Evolutionary conservation across 2,329 filamentous ascomycete species (phyloP).

Genomic region (Fusarium sp.): DNA sequence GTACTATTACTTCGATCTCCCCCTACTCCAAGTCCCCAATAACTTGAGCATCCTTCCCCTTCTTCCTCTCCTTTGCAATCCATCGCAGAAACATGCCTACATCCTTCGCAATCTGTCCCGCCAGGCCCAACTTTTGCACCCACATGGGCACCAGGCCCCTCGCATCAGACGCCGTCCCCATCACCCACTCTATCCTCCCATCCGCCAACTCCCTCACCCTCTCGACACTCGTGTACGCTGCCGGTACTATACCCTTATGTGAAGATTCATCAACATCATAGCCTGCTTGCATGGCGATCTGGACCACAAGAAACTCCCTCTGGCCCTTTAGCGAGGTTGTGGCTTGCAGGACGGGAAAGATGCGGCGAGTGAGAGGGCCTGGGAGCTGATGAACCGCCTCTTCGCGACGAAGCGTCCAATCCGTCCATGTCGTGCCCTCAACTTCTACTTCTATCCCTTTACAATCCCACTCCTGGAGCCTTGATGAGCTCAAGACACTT

Average conservation of each 20-base stretch:
- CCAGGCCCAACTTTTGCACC: conserved; percentile 74
- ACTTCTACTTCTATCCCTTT: conserved; percentile 53
- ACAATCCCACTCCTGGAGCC: conserved; percentile 61
- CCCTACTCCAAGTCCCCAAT: conserved; percentile 18
- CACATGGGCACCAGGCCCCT: conserved; percentile 73
- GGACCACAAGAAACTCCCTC: conserved; percentile 68
- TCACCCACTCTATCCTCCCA: conserved; percentile 76
- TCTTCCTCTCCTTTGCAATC: conserved; percentile 62
- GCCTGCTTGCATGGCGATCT: conserved; percentile 59
- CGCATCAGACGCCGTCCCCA: conserved; percentile 81
- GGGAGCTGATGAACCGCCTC: conserved; percentile 77
- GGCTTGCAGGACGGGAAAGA: conserved; percentile 75
- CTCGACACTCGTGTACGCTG: conserved; percentile 75
- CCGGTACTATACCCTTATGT: conserved; percentile 63
- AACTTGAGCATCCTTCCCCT: conserved; percentile 27
- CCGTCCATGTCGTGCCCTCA: conserved; percentile 57
- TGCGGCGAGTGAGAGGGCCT: conserved; percentile 70
- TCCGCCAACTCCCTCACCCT: conserved; percentile 61
- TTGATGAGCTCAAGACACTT: conserved; percentile 50
- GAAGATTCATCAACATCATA: conserved; percentile 54
- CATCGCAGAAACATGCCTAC: conserved; percentile 76
- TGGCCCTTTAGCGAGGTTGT: conserved; percentile 58
- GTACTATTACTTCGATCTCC: neutral
- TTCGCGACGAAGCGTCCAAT: conserved; percentile 64
- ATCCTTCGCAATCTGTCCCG: conserved; percentile 75